These are phyloP conservation scores for Citrus unshiu DNA, from an alignment of 345 rosid genomes.

Conservation along the genomic window DNA sequence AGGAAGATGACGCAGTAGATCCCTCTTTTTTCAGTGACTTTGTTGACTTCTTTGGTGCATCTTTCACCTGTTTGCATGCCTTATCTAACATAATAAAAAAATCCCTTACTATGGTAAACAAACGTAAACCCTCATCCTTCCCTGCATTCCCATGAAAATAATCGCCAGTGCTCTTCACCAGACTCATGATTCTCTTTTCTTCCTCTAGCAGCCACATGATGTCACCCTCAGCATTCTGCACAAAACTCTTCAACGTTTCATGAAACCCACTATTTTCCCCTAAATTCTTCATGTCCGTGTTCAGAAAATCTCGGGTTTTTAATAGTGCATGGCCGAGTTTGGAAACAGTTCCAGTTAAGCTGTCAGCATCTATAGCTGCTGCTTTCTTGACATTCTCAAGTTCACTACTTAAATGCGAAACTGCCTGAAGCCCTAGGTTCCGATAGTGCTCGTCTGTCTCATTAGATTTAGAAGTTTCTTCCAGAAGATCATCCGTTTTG, in stretches of 20 bases:
- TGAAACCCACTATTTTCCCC: constrained; percentile 76
- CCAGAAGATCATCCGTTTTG: constrained; percentile 71
- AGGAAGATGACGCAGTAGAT: constrained; percentile 45
- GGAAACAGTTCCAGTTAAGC: constrained; percentile 66
- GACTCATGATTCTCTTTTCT: constrained; percentile 80
- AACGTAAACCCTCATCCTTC: constrained; percentile 83
- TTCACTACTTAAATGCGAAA: constrained; percentile 68
- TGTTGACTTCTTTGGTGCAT: constrained; percentile 40
- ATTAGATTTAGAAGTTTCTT: constrained; percentile 43
- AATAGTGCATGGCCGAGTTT: constrained; percentile 58
- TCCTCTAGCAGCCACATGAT: constrained; percentile 60
- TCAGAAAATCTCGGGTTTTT: constrained; percentile 60
- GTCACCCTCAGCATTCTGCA: constrained; percentile 68
- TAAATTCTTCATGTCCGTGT: constrained; percentile 63
- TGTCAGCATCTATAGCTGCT: constrained; percentile 76
- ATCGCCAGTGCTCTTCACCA: constrained; percentile 91
- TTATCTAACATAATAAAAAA: constrained; percentile 83
- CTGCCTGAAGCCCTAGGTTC: constrained; percentile 77
- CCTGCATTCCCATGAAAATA: constrained; percentile 97
- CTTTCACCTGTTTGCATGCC: constrained; percentile 77
- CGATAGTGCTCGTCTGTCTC: constrained; percentile 68
- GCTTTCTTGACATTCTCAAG: constrained; percentile 90
- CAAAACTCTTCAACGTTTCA: constrained; percentile 66
- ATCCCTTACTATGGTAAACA: constrained; percentile 75
- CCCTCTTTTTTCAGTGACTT: constrained; percentile 51